A percentile compares a stretch with the other conserved stretches of the same genome.
These are phyloP conservation scores for Penicillium odoratum DNA, from an alignment of 495 filamentous ascomycete species.

Conservation along the genomic window DNA sequence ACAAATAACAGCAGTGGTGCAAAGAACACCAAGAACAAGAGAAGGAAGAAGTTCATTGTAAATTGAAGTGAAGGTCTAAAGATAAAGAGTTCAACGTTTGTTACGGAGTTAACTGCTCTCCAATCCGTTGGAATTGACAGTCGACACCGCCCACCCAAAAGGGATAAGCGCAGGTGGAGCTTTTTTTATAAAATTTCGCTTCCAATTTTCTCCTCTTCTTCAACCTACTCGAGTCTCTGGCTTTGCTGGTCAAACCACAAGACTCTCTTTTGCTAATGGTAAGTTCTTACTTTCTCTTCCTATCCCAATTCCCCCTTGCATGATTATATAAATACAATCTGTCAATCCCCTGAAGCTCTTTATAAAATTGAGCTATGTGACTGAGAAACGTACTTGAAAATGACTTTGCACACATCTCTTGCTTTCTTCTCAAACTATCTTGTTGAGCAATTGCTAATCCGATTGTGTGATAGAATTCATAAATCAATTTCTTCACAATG, in stretches of 20 bases:
- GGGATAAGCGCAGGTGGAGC: slow-evolving; percentile 29
- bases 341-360: slow-evolving; percentile 83
- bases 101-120: neutral
- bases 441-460: slow-evolving; percentile 20
- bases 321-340: slow-evolving; percentile 77
- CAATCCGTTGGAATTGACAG: neutral
- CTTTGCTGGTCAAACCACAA: slow-evolving; percentile 40
- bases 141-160: slow-evolving; percentile 23
- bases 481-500: slow-evolving; percentile 30
- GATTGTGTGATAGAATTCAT: slow-evolving; percentile 15
- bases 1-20: slow-evolving; percentile 48
- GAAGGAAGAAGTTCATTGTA: slow-evolving; percentile 50
- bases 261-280: slow-evolving; percentile 34
- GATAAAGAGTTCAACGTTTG: too few species aligned
- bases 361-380: slow-evolving; percentile 45
- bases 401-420: slow-evolving; percentile 27
- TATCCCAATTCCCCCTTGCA: slow-evolving; percentile 36
- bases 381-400: slow-evolving; percentile 53
- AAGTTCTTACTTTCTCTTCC: slow-evolving; percentile 21
- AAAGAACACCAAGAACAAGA: slow-evolving; percentile 52
- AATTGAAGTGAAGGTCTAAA: neutral
- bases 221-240: slow-evolving; percentile 18
- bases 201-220: slow-evolving; percentile 20
- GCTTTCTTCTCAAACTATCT: neutral
- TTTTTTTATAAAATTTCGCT: slow-evolving; percentile 24